Conservation (phyloP, 208 protist genomes). For the Crithidia brevicula region DNA sequence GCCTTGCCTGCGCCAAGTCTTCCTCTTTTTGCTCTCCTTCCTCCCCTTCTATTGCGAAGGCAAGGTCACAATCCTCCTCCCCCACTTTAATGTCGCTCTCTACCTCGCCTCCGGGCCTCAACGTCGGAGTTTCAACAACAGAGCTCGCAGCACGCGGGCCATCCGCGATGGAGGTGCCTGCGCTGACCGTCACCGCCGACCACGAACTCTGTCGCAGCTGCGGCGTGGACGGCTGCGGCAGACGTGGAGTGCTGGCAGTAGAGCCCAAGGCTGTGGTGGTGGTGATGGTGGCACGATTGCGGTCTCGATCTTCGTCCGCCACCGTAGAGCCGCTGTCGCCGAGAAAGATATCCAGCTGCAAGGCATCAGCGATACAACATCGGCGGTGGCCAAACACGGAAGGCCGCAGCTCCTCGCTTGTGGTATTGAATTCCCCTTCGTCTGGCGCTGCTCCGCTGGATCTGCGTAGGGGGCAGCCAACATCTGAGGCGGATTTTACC, state of each 20-base stretch:
- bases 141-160: neutral
- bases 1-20: no score
- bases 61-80: neutral
- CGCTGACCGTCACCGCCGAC: slow-evolving; percentile 2
- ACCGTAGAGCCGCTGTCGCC: no score
- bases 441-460: no score
- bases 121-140: slow-evolving; percentile 9
- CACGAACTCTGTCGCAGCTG: slow-evolving; percentile 6
- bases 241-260: neutral
- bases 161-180: slow-evolving; percentile 7
- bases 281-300: neutral
- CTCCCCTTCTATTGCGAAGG: no score
- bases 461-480: no score
- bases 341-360: no score
- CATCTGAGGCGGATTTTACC: no score
- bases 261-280: neutral
- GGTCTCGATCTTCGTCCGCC: neutral
- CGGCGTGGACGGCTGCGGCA: neutral
- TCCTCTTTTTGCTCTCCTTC: slow-evolving; percentile 1
- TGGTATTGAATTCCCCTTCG: no score
- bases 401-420: no score
- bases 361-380: no score
- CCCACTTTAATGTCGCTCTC: neutral
- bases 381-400: no score
- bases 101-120: neutral